phyloP scores from a whole-genome alignment of 2,329 filamentous ascomycete species.

The Aureobasidium sp. region DNA sequence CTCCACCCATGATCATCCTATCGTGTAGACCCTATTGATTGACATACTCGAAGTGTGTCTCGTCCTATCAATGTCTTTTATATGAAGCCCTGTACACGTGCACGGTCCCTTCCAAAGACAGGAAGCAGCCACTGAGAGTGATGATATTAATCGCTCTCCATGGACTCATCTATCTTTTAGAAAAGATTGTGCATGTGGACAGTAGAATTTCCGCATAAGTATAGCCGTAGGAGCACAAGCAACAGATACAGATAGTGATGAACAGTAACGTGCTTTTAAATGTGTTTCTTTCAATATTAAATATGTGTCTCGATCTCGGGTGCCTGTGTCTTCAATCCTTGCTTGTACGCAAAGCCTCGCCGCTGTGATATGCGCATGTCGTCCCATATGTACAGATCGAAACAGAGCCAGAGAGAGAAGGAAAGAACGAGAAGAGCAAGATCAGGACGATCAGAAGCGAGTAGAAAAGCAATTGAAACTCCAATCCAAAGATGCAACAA shows the following conservation, averaged over 20 bases:
- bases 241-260: neutral
- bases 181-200: no score
- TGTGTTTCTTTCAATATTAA: constrained; percentile 7
- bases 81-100: no score
- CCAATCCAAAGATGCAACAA: constrained; percentile 17
- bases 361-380: neutral
- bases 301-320: neutral
- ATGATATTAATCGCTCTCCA: no score
- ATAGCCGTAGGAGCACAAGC: no score
- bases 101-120: no score
- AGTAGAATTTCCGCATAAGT: no score
- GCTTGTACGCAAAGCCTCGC: neutral
- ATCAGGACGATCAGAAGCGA: neutral
- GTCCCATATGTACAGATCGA: constrained; percentile 3
- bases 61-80: no score
- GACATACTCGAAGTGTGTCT: no score
- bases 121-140: no score
- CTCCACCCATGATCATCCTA: no score
- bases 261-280: neutral
- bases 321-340: constrained; percentile 6
- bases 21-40: no score
- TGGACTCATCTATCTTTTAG: no score
- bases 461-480: neutral
- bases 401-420: neutral
- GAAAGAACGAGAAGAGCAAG: neutral